Evolutionary conservation across 495 filamentous ascomycete genomes (phyloP).

Genomic region (Wilcoxina mikolae): DNA sequence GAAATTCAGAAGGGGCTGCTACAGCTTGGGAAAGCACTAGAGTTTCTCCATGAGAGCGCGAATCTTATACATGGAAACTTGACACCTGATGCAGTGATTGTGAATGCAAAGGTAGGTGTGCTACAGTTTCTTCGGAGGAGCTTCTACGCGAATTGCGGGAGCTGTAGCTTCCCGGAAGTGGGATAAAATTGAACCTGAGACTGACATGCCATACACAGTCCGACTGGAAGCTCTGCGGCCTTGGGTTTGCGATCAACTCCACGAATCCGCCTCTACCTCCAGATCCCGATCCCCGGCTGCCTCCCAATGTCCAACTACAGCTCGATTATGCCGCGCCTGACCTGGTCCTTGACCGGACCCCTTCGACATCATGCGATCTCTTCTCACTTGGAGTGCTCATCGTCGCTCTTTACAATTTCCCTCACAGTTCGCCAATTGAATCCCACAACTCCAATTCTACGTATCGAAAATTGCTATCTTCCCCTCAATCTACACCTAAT

Average conservation of each 20-base stretch:
- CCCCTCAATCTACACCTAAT: slow-evolving; percentile 60
- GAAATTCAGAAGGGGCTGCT: slow-evolving; percentile 93
- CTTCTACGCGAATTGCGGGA: neutral
- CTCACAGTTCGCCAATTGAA: slow-evolving; percentile 73
- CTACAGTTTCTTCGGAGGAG: slow-evolving; percentile 8
- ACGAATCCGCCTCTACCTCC: slow-evolving; percentile 44
- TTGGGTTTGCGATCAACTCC: slow-evolving; percentile 73
- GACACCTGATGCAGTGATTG: slow-evolving; percentile 84
- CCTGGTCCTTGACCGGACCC: slow-evolving; percentile 74
- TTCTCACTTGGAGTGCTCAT: slow-evolving; percentile 86
- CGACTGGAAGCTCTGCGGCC: slow-evolving; percentile 93
- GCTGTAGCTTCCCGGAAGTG: neutral
- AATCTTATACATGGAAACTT: slow-evolving; percentile 86
- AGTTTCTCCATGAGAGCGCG: slow-evolving; percentile 94
- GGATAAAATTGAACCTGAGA: too few species aligned
- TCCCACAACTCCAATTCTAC: slow-evolving; percentile 59
- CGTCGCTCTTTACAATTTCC: slow-evolving; percentile 80
- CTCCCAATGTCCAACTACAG: slow-evolving; percentile 68
- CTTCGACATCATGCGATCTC: slow-evolving; percentile 68
- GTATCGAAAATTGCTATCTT: slow-evolving; percentile 67
- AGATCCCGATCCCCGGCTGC: slow-evolving; percentile 70
- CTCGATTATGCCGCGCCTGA: slow-evolving; percentile 90
- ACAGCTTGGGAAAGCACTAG: slow-evolving; percentile 83
- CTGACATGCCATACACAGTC: slow-evolving; percentile 37
- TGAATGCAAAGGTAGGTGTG: slow-evolving; percentile 83